A percentile compares a stretch with the other conserved stretches of the same genome.
These are phyloP conservation scores for Mucor plumbeus DNA, from an alignment of 371 early-diverging fungal genomes.

Conservation along the genomic window DNA sequence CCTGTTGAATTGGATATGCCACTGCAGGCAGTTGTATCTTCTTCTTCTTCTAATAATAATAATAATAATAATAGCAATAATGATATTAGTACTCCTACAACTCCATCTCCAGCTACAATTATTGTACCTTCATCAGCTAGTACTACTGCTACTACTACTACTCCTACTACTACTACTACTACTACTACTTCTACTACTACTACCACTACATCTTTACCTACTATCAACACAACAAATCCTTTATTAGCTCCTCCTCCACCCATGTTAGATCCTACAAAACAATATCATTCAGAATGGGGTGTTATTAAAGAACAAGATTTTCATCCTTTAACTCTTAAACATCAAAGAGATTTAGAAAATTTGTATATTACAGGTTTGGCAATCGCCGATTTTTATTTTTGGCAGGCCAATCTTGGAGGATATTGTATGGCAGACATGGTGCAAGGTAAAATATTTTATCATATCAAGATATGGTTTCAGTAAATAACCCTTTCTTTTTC, in stretches of 20 bases:
- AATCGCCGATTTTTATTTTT: conserved; percentile 54
- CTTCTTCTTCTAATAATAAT: no score
- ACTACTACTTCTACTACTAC: background rate
- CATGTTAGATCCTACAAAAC: conserved; percentile 33
- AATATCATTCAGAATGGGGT: conserved; percentile 55
- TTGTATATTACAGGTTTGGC: conserved; percentile 29
- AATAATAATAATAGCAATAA: no score
- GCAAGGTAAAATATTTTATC: conserved; percentile 33
- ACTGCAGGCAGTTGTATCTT: conserved; percentile 21
- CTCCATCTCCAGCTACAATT: background rate
- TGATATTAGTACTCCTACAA: background rate
- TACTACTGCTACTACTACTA: background rate
- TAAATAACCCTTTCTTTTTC: no score
- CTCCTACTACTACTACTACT: background rate
- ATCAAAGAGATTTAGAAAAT: conserved; percentile 52
- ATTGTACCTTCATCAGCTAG: conserved; percentile 3
- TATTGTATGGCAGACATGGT: conserved; percentile 57
- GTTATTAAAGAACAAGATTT: conserved; percentile 52
- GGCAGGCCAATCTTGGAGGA: conserved; percentile 59
- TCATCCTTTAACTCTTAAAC: conserved; percentile 51
- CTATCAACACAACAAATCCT: conserved; percentile 27
- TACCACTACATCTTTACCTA: background rate
- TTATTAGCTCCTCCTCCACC: conserved; percentile 20
- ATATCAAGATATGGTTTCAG: background rate
- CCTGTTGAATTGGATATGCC: background rate